Evolutionary conservation across 805 yeast genomes (phyloP).

Genomic region (Saturnispora bothae): DNA sequence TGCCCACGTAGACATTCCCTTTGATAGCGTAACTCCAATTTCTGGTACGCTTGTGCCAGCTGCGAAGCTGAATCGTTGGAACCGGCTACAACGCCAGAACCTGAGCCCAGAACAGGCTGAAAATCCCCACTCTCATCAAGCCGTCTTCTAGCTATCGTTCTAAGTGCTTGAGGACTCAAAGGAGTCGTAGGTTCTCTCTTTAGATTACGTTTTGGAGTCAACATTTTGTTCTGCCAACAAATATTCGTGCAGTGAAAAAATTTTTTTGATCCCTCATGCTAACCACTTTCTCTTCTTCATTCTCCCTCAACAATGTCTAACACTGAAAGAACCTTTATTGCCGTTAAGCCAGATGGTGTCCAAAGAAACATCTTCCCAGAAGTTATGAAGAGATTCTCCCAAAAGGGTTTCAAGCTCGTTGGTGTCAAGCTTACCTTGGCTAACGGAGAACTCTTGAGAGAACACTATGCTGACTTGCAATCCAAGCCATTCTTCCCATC

Average conservation of each 20-base stretch:
- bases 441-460: constrained; percentile 74
- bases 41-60: background rate
- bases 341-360: constrained; percentile 98
- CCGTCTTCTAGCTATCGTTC: background rate
- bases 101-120: too few relatives aligned
- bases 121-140: too few relatives aligned
- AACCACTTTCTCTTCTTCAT: too few relatives aligned
- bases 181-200: constrained; percentile 5
- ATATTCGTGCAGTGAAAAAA: too few relatives aligned
- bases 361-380: constrained; percentile 94
- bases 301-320: constrained; percentile 35
- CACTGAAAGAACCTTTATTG: constrained; percentile 84
- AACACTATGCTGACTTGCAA: constrained; percentile 93
- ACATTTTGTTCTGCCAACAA: too few relatives aligned
- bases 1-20: background rate
- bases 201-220: too few relatives aligned
- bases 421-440: constrained; percentile 89
- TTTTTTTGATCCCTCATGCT: too few relatives aligned
- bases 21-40: background rate
- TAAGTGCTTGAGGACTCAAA: constrained; percentile 1
- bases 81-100: too few relatives aligned
- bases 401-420: constrained; percentile 95
- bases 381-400: constrained; percentile 87
- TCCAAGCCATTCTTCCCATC: constrained; percentile 98
- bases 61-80: background rate